Conservation (phyloP, 1,284 basidiomycete species). For the Naganishia sp. region DNA sequence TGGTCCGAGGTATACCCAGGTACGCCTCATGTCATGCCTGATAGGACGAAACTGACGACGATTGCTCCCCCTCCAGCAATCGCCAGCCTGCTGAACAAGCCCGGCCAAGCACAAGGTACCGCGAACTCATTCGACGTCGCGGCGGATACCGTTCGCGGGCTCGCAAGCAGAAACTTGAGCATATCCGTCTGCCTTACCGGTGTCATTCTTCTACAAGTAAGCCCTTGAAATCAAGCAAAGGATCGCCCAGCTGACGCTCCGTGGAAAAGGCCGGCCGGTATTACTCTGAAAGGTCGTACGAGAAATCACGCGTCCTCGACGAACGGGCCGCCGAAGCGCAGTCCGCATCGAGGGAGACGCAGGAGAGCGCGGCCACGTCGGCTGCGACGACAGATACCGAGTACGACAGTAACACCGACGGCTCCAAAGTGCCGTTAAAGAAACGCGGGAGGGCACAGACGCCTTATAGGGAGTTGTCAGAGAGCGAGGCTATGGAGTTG, state of each 20-base stretch:
- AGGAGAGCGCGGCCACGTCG: neutral
- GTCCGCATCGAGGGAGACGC: neutral
- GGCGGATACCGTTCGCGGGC: constrained; percentile 16
- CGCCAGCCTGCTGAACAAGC: neutral
- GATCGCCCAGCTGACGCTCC: neutral
- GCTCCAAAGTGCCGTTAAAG: constrained; percentile 8
- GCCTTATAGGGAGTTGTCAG: constrained; percentile 28
- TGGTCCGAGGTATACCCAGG: constrained; percentile 30
- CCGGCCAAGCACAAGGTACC: neutral
- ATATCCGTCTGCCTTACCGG: constrained; percentile 33
- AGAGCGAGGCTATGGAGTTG: constrained; percentile 16
- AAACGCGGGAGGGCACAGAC: constrained; percentile 28
- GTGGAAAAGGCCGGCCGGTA: constrained; percentile 26
- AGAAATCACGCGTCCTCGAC: constrained; percentile 7
- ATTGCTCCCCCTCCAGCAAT: neutral
- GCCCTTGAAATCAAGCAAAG: neutral
- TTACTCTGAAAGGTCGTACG: constrained; percentile 30
- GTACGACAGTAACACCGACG: constrained; percentile 7
- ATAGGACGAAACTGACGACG: neutral
- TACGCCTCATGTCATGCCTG: neutral
- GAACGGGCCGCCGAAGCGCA: constrained; percentile 2
- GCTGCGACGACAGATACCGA: constrained; percentile 13
- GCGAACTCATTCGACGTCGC: neutral
- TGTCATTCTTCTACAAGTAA: constrained; percentile 31
- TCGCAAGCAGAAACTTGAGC: constrained; percentile 30